Evolutionary conservation across 2,329 filamentous ascomycete species (phyloP).

Genomic region (Neurospora sp.): DNA sequence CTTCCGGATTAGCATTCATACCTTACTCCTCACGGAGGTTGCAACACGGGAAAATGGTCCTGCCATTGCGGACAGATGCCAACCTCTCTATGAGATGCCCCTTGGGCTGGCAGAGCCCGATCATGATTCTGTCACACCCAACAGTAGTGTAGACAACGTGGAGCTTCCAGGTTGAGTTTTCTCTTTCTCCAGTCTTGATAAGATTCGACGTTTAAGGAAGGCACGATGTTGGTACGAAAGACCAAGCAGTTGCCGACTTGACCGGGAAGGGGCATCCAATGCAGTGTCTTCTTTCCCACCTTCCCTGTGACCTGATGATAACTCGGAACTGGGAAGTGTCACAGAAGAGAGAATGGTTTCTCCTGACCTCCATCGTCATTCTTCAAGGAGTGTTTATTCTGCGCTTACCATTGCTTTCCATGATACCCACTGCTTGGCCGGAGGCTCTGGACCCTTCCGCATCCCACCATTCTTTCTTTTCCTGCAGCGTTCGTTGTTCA

Average conservation of each 20-base stretch:
- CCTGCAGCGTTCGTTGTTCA: neutral
- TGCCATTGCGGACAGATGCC: neutral
- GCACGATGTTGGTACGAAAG: neutral
- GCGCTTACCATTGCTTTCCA: neutral
- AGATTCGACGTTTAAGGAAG: neutral
- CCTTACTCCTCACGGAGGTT: neutral
- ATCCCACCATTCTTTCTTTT: neutral
- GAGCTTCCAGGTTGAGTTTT: neutral
- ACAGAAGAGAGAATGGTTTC: neutral
- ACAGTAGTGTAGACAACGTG: too few relatives aligned
- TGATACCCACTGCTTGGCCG: neutral
- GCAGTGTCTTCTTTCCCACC: neutral
- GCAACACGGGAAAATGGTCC: neutral
- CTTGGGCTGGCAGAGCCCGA: too few relatives aligned
- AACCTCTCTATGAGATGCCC: neutral
- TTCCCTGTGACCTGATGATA: neutral
- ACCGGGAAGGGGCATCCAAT: neutral
- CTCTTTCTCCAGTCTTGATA: neutral
- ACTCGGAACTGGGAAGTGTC: neutral
- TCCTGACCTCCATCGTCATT: neutral
- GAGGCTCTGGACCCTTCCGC: neutral
- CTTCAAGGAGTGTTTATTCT: too few relatives aligned
- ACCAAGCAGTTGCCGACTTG: neutral
- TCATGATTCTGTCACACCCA: neutral
- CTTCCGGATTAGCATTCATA: neutral